phyloP scores from a whole-genome alignment of 768 basidiomycete species.

The Rhizopogon vesiculosus region DNA sequence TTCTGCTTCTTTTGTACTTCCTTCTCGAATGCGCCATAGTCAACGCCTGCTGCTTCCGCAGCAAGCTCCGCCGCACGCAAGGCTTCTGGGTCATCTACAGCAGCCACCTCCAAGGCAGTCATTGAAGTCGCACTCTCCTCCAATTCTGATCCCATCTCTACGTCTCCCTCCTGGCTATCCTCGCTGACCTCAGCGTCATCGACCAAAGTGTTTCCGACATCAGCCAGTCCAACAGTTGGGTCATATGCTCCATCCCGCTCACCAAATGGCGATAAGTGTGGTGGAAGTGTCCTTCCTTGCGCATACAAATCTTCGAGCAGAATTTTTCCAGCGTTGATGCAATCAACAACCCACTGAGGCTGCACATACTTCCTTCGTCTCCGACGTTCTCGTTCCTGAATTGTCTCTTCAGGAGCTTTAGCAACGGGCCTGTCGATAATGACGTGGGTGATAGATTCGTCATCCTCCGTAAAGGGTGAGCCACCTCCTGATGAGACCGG shows the following conservation, averaged over 20 bases:
- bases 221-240: constrained; percentile 38
- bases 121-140: constrained; percentile 24
- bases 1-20: constrained; percentile 60
- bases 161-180: constrained; percentile 21
- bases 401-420: constrained; percentile 41
- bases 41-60: constrained; percentile 85
- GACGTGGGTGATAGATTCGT: constrained; percentile 89
- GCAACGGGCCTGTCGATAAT: constrained; percentile 85
- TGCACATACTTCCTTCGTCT: constrained; percentile 83
- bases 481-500: constrained; percentile 75
- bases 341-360: constrained; percentile 98
- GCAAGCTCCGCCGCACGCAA: constrained; percentile 86
- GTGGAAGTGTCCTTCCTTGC: constrained; percentile 84
- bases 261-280: constrained; percentile 95
- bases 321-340: constrained; percentile 82
- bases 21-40: constrained; percentile 75
- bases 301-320: constrained; percentile 82
- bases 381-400: constrained; percentile 57
- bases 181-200: constrained; percentile 30
- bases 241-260: constrained; percentile 76
- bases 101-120: constrained; percentile 27
- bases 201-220: constrained; percentile 15
- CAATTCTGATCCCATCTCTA: constrained; percentile 15
- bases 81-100: constrained; percentile 55
- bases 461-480: constrained; percentile 72